Evolutionary conservation across 495 filamentous ascomycete species (phyloP).

Genomic region (Hyphodiscus hymeniophilus): DNA sequence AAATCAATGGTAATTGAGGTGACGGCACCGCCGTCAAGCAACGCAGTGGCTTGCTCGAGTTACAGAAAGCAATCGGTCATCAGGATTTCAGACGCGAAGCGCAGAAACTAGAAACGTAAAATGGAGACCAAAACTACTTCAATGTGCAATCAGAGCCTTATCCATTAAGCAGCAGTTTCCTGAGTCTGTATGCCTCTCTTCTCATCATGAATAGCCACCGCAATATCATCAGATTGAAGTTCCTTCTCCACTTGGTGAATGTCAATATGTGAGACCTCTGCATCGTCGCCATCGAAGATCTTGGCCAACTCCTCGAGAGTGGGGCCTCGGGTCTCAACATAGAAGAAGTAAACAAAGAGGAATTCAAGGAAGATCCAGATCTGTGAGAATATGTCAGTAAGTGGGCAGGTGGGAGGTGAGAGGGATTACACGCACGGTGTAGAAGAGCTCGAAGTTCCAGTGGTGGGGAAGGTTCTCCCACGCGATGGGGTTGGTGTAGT

Average conservation of each 20-base stretch:
- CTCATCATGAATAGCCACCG: not conserved
- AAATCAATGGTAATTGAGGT: too few relatives aligned
- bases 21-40: too few relatives aligned
- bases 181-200: slow-evolving; percentile 3
- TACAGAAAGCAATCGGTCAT: too few relatives aligned
- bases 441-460: slow-evolving; percentile 57
- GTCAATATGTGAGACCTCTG: slow-evolving; percentile 44
- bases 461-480: slow-evolving; percentile 44
- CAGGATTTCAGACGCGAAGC: too few relatives aligned
- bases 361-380: slow-evolving; percentile 51
- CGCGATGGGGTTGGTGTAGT: slow-evolving; percentile 55
- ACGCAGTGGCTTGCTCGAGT: too few relatives aligned
- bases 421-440: slow-evolving; percentile 38
- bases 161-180: slow-evolving; percentile 4
- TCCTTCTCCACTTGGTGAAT: slow-evolving; percentile 18
- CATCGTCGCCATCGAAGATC: slow-evolving; percentile 27
- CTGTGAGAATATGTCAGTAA: not conserved
- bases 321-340: slow-evolving; percentile 55
- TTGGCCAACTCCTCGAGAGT: slow-evolving; percentile 54
- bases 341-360: slow-evolving; percentile 54
- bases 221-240: slow-evolving; percentile 21
- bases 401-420: not conserved
- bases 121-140: too few relatives aligned
- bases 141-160: too few relatives aligned
- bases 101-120: too few relatives aligned